A percentile compares a stretch with the other conserved stretches of the same genome.
phyloP scores from a whole-genome alignment of 73 alveolate species.

The Effrenium voratum region DNA sequence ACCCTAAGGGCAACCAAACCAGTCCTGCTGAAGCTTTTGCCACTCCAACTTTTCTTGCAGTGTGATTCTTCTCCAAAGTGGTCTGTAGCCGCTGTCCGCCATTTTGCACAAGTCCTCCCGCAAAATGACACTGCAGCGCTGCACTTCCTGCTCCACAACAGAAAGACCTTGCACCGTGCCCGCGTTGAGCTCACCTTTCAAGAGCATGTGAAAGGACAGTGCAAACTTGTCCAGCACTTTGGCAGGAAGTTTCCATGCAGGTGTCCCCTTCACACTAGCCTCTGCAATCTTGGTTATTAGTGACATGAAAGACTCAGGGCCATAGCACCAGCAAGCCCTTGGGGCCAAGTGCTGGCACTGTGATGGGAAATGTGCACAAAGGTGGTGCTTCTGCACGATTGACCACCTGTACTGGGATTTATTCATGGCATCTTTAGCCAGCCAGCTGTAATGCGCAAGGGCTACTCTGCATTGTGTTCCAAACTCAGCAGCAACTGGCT shows the following conservation, averaged over 20 bases:
- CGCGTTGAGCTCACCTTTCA: slow-evolving; percentile 4
- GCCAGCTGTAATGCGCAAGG: slow-evolving; percentile 23
- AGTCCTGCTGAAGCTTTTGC: slow-evolving; percentile 52
- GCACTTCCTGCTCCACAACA: slow-evolving; percentile 44
- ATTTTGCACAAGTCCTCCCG: not conserved
- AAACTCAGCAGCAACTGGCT: not conserved
- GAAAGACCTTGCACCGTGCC: slow-evolving; percentile 64
- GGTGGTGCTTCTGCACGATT: slow-evolving; percentile 3
- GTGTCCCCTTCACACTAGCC: not conserved
- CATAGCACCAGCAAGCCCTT: not conserved
- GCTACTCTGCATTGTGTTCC: not conserved
- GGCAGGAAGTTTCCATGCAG: slow-evolving; percentile 1
- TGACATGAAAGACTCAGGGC: not conserved
- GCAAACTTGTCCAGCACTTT: not conserved
- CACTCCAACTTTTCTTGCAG: slow-evolving; percentile 1
- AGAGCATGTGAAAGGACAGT: not conserved
- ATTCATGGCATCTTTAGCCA: not conserved
- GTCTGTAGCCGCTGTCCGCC: slow-evolving; percentile 54
- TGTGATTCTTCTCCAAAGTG: slow-evolving; percentile 10
- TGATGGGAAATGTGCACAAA: not conserved
- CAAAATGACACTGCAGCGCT: slow-evolving; percentile 35
- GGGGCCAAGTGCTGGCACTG: slow-evolving; percentile 16
- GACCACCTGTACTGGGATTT: not conserved
- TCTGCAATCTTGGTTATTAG: not conserved
- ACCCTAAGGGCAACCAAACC: not conserved